Base-by-base conservation (phyloP, 495 filamentous ascomycete species). In the Echria macrotheca region DNA sequence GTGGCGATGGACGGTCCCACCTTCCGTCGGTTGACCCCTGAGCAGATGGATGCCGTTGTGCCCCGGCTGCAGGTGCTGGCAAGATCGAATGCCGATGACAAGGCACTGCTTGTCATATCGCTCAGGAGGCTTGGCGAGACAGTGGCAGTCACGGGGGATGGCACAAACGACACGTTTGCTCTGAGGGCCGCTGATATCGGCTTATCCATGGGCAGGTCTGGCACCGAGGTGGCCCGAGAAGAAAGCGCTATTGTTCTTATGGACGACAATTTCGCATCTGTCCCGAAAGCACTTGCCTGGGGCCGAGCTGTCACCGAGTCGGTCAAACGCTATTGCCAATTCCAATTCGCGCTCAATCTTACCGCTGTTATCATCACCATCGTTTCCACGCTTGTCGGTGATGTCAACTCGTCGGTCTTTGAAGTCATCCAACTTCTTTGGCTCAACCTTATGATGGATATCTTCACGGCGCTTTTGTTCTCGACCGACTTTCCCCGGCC, bases 371-470 rank as follows among this genome's bases (percentile, higher is more conserved):
- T 81, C 6, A 69, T 91, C 40, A 89, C 87, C 10, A 90, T 93
- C 53, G 75, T 91, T 33, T 82, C 87, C 0, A 84, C 87, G 15
- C 81, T 91, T 18, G 78, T 82, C 14, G 86, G 78, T 54, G 60
- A 57, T 10, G 67, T 80, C n/a, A 80, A 83, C 57, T 64, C 74
- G 26, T 86, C 85, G 45, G 87, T 91, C 35, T 70, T 93, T 29
- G 89, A 74, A 18, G 86, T 87, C 7, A 85, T 93, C 21, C 87
- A 93, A 68, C 73, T 93, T 24, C 77, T 93, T 12, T 91, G 87
- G 87, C 84, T 93, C 55, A 93, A 93, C 55, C 70, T 93, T 48
- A 90, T 91, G 59, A 93, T 93, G 87, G 87, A 93, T 53, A 91
- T 87, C 0, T 85, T 93, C 50, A 87, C 87, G 22, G 87, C 87